phyloP scores from a whole-genome alignment of 139 green algal genomes.

The Picochlorum sp. region DNA sequence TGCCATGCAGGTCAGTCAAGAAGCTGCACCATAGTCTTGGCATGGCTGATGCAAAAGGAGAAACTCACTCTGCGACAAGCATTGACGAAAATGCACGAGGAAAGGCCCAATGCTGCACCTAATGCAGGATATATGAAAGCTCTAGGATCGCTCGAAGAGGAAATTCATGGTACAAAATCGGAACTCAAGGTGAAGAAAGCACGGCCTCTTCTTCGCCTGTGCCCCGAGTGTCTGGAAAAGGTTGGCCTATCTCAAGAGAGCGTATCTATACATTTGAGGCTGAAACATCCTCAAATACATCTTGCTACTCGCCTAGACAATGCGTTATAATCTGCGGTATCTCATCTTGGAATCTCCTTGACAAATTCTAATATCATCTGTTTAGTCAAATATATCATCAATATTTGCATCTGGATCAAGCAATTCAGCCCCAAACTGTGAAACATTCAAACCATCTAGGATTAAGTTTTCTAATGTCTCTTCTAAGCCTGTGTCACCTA shows the following conservation, averaged over 20 bases:
- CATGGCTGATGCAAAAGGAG: constrained; percentile 23
- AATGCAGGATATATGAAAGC: constrained; percentile 71
- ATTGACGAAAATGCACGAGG: constrained; percentile 25
- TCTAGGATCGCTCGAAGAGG: constrained; percentile 51
- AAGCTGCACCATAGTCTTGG: constrained; percentile 26
- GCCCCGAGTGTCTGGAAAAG: constrained; percentile 47
- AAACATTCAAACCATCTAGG: constrained; percentile 66
- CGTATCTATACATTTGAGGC: constrained; percentile 54
- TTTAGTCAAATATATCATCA: constrained; percentile 68
- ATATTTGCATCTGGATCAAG: constrained; percentile 71
- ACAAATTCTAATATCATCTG: no score
- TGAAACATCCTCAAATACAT: constrained; percentile 35
- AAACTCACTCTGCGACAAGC: constrained; percentile 43
- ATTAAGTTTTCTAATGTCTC: constrained; percentile 86
- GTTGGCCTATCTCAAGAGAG: constrained; percentile 53
- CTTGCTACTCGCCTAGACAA: no score
- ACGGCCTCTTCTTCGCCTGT: constrained; percentile 54
- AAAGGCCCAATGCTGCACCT: constrained; percentile 46
- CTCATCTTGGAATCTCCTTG: no score
- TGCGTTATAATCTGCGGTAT: no score
- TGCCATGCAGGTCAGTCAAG: constrained; percentile 75
- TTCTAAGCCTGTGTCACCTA: constrained; percentile 73
- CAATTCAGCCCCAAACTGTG: constrained; percentile 41
- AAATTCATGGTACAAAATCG: constrained; percentile 38
- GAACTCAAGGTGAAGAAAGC: constrained; percentile 43